Conservation (phyloP, 352 stramenopile species). For the Lagenidium sp. region DNA sequence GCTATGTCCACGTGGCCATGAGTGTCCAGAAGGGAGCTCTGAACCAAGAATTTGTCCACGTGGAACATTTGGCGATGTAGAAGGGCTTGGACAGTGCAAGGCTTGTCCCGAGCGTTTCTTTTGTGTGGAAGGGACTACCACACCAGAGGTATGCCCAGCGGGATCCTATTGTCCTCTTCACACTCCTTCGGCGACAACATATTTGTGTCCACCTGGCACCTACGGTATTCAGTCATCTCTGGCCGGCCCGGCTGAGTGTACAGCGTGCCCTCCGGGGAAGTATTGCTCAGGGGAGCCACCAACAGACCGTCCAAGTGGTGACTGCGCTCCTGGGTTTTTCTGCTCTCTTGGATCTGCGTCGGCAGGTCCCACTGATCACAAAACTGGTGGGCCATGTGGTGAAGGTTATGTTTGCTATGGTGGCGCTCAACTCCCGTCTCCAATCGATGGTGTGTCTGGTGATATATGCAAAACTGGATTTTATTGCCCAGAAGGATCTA, state of each 20-base stretch:
- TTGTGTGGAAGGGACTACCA: constrained; percentile 35
- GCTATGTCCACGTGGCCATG: constrained; percentile 53
- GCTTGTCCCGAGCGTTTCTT: constrained; percentile 67
- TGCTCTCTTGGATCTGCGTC: constrained; percentile 40
- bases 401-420: constrained; percentile 56
- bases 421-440: constrained; percentile 34
- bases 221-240: constrained; percentile 43
- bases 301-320: constrained; percentile 39
- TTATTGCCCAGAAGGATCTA: constrained; percentile 60
- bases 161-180: constrained; percentile 73
- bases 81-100: constrained; percentile 47
- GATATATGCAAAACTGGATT: constrained; percentile 46
- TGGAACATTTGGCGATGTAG: constrained; percentile 57
- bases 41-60: constrained; percentile 42
- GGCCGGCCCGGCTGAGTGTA: constrained; percentile 29
- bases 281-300: constrained; percentile 67
- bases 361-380: constrained; percentile 24
- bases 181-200: constrained; percentile 34
- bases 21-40: constrained; percentile 59
- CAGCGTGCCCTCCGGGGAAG: constrained; percentile 46
- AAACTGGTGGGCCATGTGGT: constrained; percentile 37
- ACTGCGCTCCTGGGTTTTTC: constrained; percentile 57
- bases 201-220: constrained; percentile 45
- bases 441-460: constrained; percentile 46
- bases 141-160: constrained; percentile 37